A percentile compares a stretch with the other conserved stretches of the same genome.
Conservation (phyloP, 2,329 filamentous ascomycete species). For the Fusarium domesticum region DNA sequence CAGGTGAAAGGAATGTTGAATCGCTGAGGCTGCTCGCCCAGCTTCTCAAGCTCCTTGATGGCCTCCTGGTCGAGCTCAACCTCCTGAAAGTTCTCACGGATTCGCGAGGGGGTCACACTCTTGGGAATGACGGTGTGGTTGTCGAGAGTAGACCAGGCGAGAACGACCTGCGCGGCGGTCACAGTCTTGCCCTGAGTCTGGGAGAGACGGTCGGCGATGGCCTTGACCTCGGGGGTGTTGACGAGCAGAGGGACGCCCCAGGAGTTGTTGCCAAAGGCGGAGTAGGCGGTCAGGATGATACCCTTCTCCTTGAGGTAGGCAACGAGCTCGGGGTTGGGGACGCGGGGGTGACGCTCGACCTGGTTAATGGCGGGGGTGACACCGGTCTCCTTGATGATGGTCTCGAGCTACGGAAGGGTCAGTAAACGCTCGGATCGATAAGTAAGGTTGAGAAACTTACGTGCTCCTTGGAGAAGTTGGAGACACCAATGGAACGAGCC, state of each 20-base stretch:
- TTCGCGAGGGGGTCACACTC: slow-evolving; percentile 65
- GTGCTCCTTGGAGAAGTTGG: slow-evolving; percentile 65
- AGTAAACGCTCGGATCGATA: slow-evolving; percentile 2
- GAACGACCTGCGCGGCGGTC: slow-evolving; percentile 45
- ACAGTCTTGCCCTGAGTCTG: slow-evolving; percentile 36
- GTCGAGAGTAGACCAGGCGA: slow-evolving; percentile 57
- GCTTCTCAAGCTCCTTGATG: slow-evolving; percentile 57
- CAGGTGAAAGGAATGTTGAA: slow-evolving; percentile 45
- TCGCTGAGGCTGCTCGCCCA: slow-evolving; percentile 51
- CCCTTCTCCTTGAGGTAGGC: slow-evolving; percentile 59
- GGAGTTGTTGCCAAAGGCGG: slow-evolving; percentile 49
- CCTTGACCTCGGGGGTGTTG: slow-evolving; percentile 54
- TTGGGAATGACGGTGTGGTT: slow-evolving; percentile 74
- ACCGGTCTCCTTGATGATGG: slow-evolving; percentile 55
- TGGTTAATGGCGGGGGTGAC: slow-evolving; percentile 64
- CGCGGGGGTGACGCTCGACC: slow-evolving; percentile 65
- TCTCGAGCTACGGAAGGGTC: slow-evolving; percentile 42
- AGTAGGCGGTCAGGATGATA: slow-evolving; percentile 67
- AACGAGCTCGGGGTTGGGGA: slow-evolving; percentile 55
- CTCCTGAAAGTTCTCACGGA: slow-evolving; percentile 67
- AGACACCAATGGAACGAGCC: slow-evolving; percentile 66
- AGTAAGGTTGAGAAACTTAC: slow-evolving; percentile 20
- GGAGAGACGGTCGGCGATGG: slow-evolving; percentile 50
- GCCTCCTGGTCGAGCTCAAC: slow-evolving; percentile 58
- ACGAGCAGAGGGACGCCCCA: slow-evolving; percentile 50